phyloP scores from a whole-genome alignment of 148 eudicot genomes.

The Heliamphora exappendiculata region DNA sequence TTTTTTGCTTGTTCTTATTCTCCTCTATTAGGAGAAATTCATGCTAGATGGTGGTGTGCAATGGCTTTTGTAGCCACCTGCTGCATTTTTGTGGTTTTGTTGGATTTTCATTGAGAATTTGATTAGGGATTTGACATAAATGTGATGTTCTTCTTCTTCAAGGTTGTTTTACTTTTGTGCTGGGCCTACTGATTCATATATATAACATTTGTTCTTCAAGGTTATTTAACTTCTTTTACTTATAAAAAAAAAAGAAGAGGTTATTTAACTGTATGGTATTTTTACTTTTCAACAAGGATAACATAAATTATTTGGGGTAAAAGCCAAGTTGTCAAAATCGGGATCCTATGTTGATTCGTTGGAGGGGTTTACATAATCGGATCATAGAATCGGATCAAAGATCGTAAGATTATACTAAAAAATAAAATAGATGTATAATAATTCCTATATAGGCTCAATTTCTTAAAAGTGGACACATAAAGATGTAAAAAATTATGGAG shows the following conservation, averaged over 20 bases:
- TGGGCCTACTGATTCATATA: not conserved
- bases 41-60: not conserved
- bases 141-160: not conserved
- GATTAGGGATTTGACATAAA: not conserved
- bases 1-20: not conserved
- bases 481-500: too few species aligned
- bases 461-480: too few species aligned
- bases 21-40: slow-evolving; percentile 3
- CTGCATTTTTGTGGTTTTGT: not conserved
- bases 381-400: too few species aligned
- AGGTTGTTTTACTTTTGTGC: not conserved
- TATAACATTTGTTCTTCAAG: not conserved
- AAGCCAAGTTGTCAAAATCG: too few species aligned
- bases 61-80: slow-evolving; percentile 2
- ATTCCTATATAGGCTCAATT: too few species aligned
- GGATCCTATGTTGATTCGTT: too few species aligned
- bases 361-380: too few species aligned
- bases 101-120: not conserved
- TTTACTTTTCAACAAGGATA: not conserved
- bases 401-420: too few species aligned
- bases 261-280: not conserved
- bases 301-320: not conserved
- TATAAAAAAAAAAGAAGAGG: too few species aligned
- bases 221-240: not conserved
- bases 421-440: too few species aligned